Percentiles rank a stretch among this genome's conserved stretches.
These are phyloP conservation scores for Botryotinia globosa DNA, from an alignment of 2,329 filamentous ascomycete genomes.

Conservation along the genomic window DNA sequence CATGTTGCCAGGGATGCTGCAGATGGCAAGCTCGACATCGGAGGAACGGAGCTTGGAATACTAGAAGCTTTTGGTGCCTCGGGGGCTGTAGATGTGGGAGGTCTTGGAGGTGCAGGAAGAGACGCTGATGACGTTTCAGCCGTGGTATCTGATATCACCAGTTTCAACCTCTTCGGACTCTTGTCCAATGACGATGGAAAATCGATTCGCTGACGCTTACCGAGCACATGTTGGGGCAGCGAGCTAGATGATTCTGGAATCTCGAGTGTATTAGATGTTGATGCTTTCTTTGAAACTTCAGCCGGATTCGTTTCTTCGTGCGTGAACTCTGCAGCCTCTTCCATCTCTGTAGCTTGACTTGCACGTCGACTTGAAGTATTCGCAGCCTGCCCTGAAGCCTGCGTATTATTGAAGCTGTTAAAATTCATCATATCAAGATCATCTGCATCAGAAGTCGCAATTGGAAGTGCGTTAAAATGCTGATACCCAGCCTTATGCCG, in stretches of 20 bases:
- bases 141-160: constrained; percentile 9
- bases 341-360: constrained; percentile 1
- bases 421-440: neutral
- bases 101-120: neutral
- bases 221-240: constrained; percentile 13
- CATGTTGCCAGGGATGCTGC: constrained; percentile 31
- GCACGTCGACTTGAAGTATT: neutral
- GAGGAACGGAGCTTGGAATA: neutral
- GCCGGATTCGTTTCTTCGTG: neutral
- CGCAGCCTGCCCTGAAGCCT: neutral
- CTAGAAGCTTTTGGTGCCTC: neutral
- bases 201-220: neutral
- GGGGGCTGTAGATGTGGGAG: neutral
- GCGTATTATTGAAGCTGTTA: neutral
- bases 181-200: constrained; percentile 3
- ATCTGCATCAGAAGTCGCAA: neutral
- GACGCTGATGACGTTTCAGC: neutral
- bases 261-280: neutral
- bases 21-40: neutral
- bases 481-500: neutral
- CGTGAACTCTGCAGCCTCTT: neutral
- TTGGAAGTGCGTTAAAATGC: neutral
- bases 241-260: neutral
- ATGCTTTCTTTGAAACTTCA: neutral
- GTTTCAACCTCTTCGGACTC: neutral